These are phyloP conservation scores for Aspergillus phoenicis DNA, from an alignment of 2,329 filamentous ascomycete genomes.

Conservation along the genomic window DNA sequence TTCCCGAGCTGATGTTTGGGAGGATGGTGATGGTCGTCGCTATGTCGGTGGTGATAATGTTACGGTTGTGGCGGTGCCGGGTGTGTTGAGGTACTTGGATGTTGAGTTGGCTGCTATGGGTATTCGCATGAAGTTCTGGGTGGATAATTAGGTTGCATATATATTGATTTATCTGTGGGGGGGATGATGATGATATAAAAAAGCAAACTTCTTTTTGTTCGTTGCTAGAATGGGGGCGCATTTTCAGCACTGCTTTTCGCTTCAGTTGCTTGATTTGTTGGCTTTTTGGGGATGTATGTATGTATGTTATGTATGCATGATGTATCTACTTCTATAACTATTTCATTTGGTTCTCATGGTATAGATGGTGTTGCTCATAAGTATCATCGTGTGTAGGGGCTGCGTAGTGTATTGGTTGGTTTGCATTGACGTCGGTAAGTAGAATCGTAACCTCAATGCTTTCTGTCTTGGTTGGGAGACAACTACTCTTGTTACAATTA, in stretches of 20 bases:
- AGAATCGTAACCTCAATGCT: too few relatives aligned
- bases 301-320: conserved; percentile 16
- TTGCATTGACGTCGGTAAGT: too few relatives aligned
- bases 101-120: conserved; percentile 97
- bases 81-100: conserved; percentile 89
- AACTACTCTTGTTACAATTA: neutral
- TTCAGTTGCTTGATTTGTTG: neutral
- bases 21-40: conserved; percentile 80
- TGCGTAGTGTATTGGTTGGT: too few relatives aligned
- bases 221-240: conserved; percentile 9
- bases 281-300: conserved; percentile 7
- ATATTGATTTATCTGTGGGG: neutral
- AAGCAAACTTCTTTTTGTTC: conserved; percentile 15
- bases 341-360: neutral
- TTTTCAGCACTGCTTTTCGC: neutral
- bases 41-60: conserved; percentile 90
- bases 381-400: too few relatives aligned
- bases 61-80: conserved; percentile 87
- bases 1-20: conserved; percentile 77
- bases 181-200: neutral
- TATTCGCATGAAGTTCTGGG: conserved; percentile 88
- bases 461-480: too few relatives aligned
- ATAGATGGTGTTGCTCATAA: too few relatives aligned
- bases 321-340: conserved; percentile 9
- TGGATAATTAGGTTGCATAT: conserved; percentile 51